Evolutionary conservation across 2,329 filamentous ascomycete genomes (phyloP).

Genomic region (Ophiostoma novo-ulmi): DNA sequence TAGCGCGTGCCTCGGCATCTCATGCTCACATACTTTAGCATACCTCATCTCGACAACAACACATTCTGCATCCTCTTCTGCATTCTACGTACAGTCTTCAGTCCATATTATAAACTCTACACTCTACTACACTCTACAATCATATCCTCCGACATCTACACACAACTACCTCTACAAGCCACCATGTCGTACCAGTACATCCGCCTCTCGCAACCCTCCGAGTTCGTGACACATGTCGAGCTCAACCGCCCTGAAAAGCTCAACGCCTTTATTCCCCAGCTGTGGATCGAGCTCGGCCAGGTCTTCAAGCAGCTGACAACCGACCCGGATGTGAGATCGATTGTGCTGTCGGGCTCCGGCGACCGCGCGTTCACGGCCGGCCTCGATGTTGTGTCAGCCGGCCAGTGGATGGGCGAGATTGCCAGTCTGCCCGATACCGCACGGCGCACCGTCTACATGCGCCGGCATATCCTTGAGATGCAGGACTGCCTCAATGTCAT

Average conservation of each 20-base stretch:
- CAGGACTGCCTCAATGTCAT: slow-evolving; percentile 71
- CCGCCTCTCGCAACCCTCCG: slow-evolving; percentile 53
- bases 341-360: slow-evolving; percentile 77
- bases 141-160: too few relatives aligned
- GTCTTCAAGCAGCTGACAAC: slow-evolving; percentile 68
- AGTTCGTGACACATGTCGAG: slow-evolving; percentile 82
- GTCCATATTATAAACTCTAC: not conserved
- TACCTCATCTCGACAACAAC: not conserved
- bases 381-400: slow-evolving; percentile 72
- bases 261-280: slow-evolving; percentile 77
- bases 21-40: not conserved
- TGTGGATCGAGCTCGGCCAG: slow-evolving; percentile 76
- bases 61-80: not conserved
- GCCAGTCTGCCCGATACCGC: slow-evolving; percentile 54
- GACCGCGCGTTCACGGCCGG: slow-evolving; percentile 81
- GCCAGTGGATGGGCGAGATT: slow-evolving; percentile 46
- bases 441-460: slow-evolving; percentile 56
- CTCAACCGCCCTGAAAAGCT: slow-evolving; percentile 83
- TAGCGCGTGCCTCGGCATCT: slow-evolving; percentile 24
- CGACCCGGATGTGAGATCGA: slow-evolving; percentile 66
- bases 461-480: slow-evolving; percentile 70
- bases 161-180: not conserved
- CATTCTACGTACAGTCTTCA: not conserved
- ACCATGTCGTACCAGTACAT: slow-evolving; percentile 38
- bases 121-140: too few relatives aligned